Percentiles rank a stretch among this genome's conserved stretches.
Evolutionary conservation across 2,329 filamentous ascomycete genomes (phyloP).

Genomic region (Microascus cirrosus): DNA sequence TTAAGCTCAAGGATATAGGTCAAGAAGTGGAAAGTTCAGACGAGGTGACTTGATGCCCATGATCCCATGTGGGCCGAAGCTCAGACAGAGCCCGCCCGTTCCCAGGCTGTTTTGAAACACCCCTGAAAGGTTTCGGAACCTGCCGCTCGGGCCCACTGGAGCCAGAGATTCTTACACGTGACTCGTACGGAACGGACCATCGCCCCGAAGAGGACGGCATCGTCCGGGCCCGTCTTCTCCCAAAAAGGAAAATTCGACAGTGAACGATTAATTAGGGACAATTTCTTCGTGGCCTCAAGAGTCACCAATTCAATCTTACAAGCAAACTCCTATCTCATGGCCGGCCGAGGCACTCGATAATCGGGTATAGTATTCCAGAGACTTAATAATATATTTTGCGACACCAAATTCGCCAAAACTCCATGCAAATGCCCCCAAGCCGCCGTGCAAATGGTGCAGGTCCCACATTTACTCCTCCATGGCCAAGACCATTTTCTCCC

Average conservation of each 20-base stretch:
- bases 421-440: slow-evolving; percentile 1
- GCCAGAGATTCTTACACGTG: not conserved
- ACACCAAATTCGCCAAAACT: slow-evolving; percentile 1
- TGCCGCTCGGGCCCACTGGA: not conserved
- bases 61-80: not conserved
- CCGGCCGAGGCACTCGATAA: not conserved
- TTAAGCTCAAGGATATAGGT: not conserved
- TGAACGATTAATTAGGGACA: too few relatives aligned
- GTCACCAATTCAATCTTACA: not conserved
- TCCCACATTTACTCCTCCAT: slow-evolving; percentile 33
- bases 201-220: not conserved
- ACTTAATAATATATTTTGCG: not conserved
- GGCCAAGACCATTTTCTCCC: slow-evolving; percentile 86
- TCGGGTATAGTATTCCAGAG: slow-evolving; percentile 1
- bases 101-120: slow-evolving; percentile 1
- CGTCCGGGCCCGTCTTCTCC: too few relatives aligned
- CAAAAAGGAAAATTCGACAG: too few relatives aligned
- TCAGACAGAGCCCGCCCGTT: not conserved
- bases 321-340: not conserved
- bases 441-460: not conserved
- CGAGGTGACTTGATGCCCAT: not conserved
- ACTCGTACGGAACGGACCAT: not conserved
- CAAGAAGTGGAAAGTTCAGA: not conserved
- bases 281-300: too few relatives aligned
- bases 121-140: slow-evolving; percentile 5